Evolutionary conservation across 768 basidiomycete species (phyloP).

Genomic region (Macrocybe gigantea): DNA sequence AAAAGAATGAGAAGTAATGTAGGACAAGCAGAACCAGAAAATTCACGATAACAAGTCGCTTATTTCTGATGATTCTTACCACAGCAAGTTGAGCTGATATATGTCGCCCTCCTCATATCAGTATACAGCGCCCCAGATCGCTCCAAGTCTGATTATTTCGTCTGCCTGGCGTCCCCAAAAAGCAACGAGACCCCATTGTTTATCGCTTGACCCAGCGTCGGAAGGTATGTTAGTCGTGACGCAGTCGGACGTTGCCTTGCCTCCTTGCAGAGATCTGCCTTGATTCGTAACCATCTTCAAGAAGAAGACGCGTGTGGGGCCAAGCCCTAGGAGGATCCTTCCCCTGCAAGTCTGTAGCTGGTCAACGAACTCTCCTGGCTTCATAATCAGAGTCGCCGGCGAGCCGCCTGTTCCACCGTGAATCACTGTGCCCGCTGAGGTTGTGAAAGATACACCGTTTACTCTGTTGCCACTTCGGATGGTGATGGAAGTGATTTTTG

Average conservation of each 20-base stretch:
- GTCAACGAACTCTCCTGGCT: conserved; percentile 16
- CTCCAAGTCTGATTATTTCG: conserved; percentile 23
- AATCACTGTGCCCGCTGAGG: conserved; percentile 11
- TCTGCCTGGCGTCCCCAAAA: conserved; percentile 27
- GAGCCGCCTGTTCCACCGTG: conserved; percentile 31
- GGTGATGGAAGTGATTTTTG: conserved; percentile 23
- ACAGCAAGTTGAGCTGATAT: no score
- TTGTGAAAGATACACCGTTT: conserved; percentile 24
- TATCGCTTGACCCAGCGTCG: conserved; percentile 19
- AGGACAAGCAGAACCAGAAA: no score
- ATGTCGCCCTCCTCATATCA: conserved; percentile 2
- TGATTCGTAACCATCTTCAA: conserved; percentile 22
- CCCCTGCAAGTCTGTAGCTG: conserved; percentile 20
- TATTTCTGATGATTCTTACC: no score
- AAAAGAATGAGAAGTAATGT: no score
- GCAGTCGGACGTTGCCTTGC: conserved; percentile 22
- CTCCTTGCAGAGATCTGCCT: conserved; percentile 20
- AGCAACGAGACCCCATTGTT: conserved; percentile 22
- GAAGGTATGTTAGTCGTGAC: conserved; percentile 18
- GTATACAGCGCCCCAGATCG: conserved; percentile 24
- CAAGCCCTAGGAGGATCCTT: conserved; percentile 8
- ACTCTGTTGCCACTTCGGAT: conserved; percentile 24
- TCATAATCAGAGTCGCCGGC: conserved; percentile 18
- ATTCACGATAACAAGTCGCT: no score
- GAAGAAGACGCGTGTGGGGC: conserved; percentile 25